A percentile compares a stretch with the other conserved stretches of the same genome.
phyloP scores from a whole-genome alignment of 768 basidiomycete species.

The Postia placenta region DNA sequence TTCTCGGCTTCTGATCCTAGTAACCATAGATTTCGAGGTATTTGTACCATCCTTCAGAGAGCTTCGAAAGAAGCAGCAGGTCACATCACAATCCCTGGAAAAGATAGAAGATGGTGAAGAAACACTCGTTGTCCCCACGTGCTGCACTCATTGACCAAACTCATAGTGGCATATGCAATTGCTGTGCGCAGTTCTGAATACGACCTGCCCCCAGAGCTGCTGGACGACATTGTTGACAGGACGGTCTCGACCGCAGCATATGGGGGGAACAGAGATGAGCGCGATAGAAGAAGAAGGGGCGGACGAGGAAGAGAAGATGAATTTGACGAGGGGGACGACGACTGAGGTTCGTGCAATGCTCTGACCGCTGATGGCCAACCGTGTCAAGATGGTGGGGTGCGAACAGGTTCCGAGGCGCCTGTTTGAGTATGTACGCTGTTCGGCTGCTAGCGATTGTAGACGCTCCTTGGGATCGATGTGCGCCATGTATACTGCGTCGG shows the following conservation, averaged over 20 bases:
- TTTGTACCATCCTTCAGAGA: conserved; percentile 66
- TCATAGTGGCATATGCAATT: conserved; percentile 65
- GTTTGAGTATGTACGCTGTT: no score
- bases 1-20: not conserved
- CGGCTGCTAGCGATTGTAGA: no score
- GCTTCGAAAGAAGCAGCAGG: conserved; percentile 80
- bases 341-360: not conserved
- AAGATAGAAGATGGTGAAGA: conserved; percentile 89
- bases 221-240: conserved; percentile 61
- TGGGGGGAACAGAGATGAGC: conserved; percentile 6
- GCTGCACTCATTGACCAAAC: not conserved
- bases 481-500: not conserved
- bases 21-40: conserved; percentile 63
- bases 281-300: conserved; percentile 9
- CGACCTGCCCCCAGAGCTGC: conserved; percentile 57
- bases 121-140: not conserved
- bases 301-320: conserved; percentile 12
- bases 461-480: not conserved
- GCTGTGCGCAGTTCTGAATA: conserved; percentile 69
- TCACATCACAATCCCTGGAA: conserved; percentile 80
- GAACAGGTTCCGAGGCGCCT: no score
- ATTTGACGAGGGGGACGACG: conserved; percentile 1
- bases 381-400: no score
- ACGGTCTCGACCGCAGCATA: conserved; percentile 10
- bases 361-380: no score